Evolutionary conservation across 2,329 filamentous ascomycete genomes (phyloP), one percentile per base, ranked within the genome.

Genomic region (Hypoxylon sp.): DNA sequence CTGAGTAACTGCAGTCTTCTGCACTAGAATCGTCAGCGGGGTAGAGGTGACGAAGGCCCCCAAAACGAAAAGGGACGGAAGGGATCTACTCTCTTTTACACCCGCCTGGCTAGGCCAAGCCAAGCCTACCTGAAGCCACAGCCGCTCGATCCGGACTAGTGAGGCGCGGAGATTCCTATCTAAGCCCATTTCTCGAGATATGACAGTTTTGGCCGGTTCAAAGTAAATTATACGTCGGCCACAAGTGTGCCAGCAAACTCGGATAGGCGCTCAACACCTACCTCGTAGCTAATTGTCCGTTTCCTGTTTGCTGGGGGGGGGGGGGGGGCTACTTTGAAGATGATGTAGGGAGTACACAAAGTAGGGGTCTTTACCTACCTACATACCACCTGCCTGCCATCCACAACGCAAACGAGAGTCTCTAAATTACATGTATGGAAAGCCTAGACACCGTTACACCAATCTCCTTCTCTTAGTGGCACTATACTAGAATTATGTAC

Each of bases 71-170:
- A 62, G 42, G 61, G 35, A 69, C 57, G 57, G 65, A 62, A 71
- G 50, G n/a, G 46, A 46, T 52, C 47, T 46, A 56, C 57, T 52
- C 48, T 62, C 39, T 53, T 44, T 60, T 48, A 61, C 46, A 6
- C 21, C 39, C 51, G 35, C 35, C 35, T 37, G 17, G 17, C 17
- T 8, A 17, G 6, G 37, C 37, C 37, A 42, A 37, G 59, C 51
- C 59, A 64, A 67, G 65, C 67, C 62, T 46, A 59, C 35, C 48
- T 59, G 42, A 65, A 68, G 62, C 68, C 70, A 70, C 64, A 44
- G 48, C 64, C 64, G 60, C 66, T 68, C 24, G 46, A 68, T 51
- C 65, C 62, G 62, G 58, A 24, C 51, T 66, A 62, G 57, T 44
- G 61, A 64, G 60, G 62, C 48, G 52, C 39, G 51, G 31, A 52